Evolutionary conservation across 2,329 filamentous ascomycete genomes (phyloP).

Genomic region (Aschersonia sp.): DNA sequence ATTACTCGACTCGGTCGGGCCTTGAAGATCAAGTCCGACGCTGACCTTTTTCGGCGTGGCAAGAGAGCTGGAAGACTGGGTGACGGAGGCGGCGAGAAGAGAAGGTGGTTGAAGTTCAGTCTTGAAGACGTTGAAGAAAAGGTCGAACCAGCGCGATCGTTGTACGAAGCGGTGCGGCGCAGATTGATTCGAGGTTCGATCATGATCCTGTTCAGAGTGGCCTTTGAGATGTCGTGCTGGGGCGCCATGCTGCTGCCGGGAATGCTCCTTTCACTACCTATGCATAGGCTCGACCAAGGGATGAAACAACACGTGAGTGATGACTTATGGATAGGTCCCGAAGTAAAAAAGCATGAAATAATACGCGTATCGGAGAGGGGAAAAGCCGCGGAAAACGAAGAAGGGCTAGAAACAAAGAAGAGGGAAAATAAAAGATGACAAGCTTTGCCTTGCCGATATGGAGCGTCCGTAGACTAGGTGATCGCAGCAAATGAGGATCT

Average conservation of each 20-base stretch:
- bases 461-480: no score
- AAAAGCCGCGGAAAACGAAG: not conserved
- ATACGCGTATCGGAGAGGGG: not conserved
- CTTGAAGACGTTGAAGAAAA: conserved; percentile 46
- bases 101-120: conserved; percentile 53
- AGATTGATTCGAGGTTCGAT: conserved; percentile 42
- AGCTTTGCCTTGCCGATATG: no score
- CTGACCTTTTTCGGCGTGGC: conserved; percentile 49
- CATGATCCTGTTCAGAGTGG: conserved; percentile 34
- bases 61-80: conserved; percentile 56
- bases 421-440: not conserved
- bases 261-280: no score
- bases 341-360: not conserved
- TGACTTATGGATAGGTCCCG: not conserved
- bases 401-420: not conserved
- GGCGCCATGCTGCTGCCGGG: conserved; percentile 25
- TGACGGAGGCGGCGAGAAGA: conserved; percentile 55
- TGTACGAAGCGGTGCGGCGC: conserved; percentile 43
- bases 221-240: conserved; percentile 28
- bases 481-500: not conserved
- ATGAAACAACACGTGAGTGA: not conserved
- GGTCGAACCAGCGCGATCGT: conserved; percentile 25
- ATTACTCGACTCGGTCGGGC: conserved; percentile 43
- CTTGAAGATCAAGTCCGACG: conserved; percentile 23
- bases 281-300: no score